These are phyloP conservation scores for Dryas drummondii DNA, from an alignment of 306 rosid genomes.

Conservation along the genomic window DNA sequence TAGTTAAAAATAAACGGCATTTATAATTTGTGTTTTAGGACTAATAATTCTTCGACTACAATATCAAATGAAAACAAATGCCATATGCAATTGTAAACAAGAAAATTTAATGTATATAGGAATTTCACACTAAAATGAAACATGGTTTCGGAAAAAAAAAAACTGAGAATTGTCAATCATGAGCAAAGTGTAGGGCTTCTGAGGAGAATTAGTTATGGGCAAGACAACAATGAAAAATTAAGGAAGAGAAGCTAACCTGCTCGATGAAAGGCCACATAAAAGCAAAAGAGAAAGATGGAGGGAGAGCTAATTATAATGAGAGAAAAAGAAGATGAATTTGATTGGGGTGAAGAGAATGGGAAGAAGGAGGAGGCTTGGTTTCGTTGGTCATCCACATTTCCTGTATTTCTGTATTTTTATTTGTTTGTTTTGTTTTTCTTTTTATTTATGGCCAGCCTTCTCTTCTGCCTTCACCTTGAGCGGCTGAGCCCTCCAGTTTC, in stretches of 20 bases:
- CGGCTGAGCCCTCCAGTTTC: neutral
- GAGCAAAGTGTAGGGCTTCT: no score
- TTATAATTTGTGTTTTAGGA: no score
- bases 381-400: neutral
- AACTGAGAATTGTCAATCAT: no score
- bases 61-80: no score
- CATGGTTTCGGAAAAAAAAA: no score
- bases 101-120: neutral
- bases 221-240: no score
- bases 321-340: neutral
- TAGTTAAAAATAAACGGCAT: no score
- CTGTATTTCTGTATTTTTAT: neutral
- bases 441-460: neutral
- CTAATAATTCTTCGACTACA: no score
- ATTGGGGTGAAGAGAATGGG: no score
- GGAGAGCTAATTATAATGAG: no score
- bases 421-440: neutral
- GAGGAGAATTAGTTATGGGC: no score
- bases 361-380: neutral
- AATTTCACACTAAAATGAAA: no score
- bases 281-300: neutral
- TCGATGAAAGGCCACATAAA: neutral
- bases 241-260: conserved; percentile 3
- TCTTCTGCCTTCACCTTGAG: neutral
- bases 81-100: neutral